Evolutionary conservation across 1,284 basidiomycete species (phyloP).

Genomic region (Tilletia caries): DNA sequence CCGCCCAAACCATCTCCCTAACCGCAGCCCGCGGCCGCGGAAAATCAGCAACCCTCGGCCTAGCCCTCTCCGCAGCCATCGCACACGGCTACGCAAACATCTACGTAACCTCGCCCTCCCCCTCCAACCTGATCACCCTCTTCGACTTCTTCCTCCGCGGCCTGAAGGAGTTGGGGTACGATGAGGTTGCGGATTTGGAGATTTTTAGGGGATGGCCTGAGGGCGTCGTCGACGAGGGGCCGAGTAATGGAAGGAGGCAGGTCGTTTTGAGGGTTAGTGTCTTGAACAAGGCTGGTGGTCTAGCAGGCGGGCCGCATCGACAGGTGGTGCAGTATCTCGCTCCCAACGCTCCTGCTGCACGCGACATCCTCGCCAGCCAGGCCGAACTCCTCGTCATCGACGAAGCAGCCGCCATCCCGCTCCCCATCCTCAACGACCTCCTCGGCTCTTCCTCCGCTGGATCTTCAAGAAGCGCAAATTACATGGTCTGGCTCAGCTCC

Average conservation of each 20-base stretch:
- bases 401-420: constrained; percentile 95
- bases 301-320: constrained; percentile 60
- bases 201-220: constrained; percentile 75
- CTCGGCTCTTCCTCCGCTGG: constrained; percentile 62
- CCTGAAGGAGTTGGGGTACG: constrained; percentile 87
- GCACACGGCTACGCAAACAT: constrained; percentile 96
- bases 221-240: constrained; percentile 92
- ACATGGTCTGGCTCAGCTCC: constrained; percentile 95
- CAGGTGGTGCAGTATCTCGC: constrained; percentile 65
- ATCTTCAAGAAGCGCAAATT: constrained; percentile 59
- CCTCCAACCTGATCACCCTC: constrained; percentile 95
- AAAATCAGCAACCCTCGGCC: constrained; percentile 90
- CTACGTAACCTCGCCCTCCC: constrained; percentile 95
- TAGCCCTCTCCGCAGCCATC: constrained; percentile 88
- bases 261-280: constrained; percentile 60
- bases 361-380: constrained; percentile 85
- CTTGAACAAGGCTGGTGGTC: constrained; percentile 82
- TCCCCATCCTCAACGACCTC: constrained; percentile 88
- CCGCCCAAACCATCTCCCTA: constrained; percentile 78
- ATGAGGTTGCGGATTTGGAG: constrained; percentile 97
- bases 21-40: constrained; percentile 93
- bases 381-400: constrained; percentile 97
- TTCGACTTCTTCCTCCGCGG: constrained; percentile 99
- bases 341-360: constrained; percentile 76
- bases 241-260: constrained; percentile 56